Evolutionary conservation across 129 eudicot genomes (phyloP), one percentile per base, ranked within the genome.

Genomic region (Lactuca sativa): DNA sequence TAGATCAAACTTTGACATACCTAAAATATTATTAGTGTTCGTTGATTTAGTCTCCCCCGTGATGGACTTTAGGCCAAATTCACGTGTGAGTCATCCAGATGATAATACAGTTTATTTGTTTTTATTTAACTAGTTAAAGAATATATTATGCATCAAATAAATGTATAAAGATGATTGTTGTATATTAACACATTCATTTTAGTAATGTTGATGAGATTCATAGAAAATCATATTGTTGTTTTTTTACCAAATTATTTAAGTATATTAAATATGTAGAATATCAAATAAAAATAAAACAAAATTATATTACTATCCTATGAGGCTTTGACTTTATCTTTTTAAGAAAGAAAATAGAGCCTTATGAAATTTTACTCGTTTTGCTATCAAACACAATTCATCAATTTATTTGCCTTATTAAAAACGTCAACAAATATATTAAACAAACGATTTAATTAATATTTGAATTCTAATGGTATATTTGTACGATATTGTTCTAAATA

Each of bases 401-500:
- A 44, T 64, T 6, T 41, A 11, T 64, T 18, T 51, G 17, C 18
- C 4, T 66, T 14, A 33, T 9, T 18, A 14, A 33, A 16, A 66
- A 31, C 34, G 30, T 17, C 53, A 67, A 67, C 7, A 31, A 9
- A 37, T 34, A 66, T 66, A 49, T 14, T 52, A 51, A 56, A 43
- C 34, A 4, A 30, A 10, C 9, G 5, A 2, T 32, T 48, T 60
- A 9, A 25, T 62, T 54, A 62, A 33, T 69, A 76, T 62, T 76
- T 61, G 53, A 66, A 52, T 53, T 16, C 21, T 25, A 10, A 69
- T 38, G 58, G 57, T 56, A 69, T 60, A 76, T 61, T 69, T 69
- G 51, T 59, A 61, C 58, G 70, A 36, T 67, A 37, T 59, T 34
- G 37, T 25, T 65, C 13, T 31, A 4, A 38, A 67, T 59, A 36